Percentiles rank a stretch among this genome's conserved stretches.
phyloP scores from a whole-genome alignment of 176 grass and related monocot species.

The Oropetium thomaeum region DNA sequence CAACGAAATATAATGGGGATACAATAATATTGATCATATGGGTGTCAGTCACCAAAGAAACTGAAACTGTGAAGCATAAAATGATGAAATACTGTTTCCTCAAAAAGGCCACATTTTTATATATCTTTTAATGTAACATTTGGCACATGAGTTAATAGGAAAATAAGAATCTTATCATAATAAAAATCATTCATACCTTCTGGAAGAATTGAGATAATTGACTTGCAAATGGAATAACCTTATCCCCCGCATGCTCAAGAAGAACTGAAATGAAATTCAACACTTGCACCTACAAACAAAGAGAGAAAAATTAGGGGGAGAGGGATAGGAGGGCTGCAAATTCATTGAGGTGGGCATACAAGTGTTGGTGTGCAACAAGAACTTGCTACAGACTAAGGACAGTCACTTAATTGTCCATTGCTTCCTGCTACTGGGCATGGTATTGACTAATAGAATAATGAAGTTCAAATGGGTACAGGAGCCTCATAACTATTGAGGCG shows the following conservation, averaged over 20 bases:
- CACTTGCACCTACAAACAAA: slow-evolving; percentile 79
- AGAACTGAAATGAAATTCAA: slow-evolving; percentile 97
- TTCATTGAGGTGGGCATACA: not conserved
- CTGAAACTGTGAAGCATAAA: slow-evolving; percentile 18
- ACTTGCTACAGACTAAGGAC: not conserved
- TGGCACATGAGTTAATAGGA: slow-evolving; percentile 19
- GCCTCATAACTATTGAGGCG: not conserved
- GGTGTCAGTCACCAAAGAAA: not conserved
- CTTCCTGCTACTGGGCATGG: not conserved
- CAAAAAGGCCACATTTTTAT: not conserved
- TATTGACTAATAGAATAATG: slow-evolving; percentile 19
- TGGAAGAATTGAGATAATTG: slow-evolving; percentile 86
- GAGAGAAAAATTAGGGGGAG: not conserved
- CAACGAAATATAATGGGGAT: not conserved
- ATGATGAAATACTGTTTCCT: not conserved
- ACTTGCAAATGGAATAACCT: slow-evolving; percentile 81
- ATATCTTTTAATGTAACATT: not conserved
- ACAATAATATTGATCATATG: not conserved
- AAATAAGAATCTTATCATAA: not conserved
- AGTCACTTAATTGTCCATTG: not conserved
- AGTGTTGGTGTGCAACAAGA: not conserved
- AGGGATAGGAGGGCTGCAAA: not conserved
- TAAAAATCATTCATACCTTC: slow-evolving; percentile 50
- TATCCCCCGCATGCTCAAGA: slow-evolving; percentile 92
- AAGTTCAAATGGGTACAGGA: slow-evolving; percentile 10